Evolutionary conservation across 345 rosid genomes (phyloP).

Genomic region (Citrus hindsii): DNA sequence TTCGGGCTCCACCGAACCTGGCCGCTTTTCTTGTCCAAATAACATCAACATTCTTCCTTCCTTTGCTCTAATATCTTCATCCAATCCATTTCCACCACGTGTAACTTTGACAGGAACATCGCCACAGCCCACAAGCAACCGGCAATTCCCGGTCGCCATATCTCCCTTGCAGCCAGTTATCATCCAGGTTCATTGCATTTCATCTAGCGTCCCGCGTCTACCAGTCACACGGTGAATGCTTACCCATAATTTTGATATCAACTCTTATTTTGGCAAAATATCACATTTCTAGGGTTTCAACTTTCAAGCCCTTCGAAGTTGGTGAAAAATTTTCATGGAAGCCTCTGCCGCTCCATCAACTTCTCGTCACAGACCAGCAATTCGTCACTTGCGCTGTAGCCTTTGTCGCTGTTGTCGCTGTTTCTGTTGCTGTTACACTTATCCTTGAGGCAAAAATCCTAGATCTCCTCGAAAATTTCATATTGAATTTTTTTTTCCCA

Average conservation of each 20-base stretch:
- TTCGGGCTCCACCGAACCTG: slow-evolving; percentile 23
- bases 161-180: not conserved
- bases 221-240: not conserved
- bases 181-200: slow-evolving; percentile 29
- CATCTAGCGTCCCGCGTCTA: not conserved
- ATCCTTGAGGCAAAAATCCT: slow-evolving; percentile 16
- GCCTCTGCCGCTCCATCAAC: slow-evolving; percentile 14
- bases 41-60: not conserved
- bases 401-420: slow-evolving; percentile 45
- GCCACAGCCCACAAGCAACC: not conserved
- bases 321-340: slow-evolving; percentile 19
- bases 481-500: not conserved
- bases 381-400: slow-evolving; percentile 31
- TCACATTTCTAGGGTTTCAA: slow-evolving; percentile 5
- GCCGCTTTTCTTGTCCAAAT: slow-evolving; percentile 10
- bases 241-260: not conserved
- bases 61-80: not conserved
- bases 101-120: not conserved
- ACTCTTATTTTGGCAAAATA: not conserved
- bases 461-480: not conserved
- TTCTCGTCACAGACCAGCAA: slow-evolving; percentile 10
- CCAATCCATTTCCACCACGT: slow-evolving; percentile 18
- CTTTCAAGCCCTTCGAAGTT: slow-evolving; percentile 3
- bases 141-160: slow-evolving; percentile 13
- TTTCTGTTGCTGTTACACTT: slow-evolving; percentile 49